phyloP scores from a whole-genome alignment of 2,329 filamentous ascomycete genomes.

The Botryotinia globosa region DNA sequence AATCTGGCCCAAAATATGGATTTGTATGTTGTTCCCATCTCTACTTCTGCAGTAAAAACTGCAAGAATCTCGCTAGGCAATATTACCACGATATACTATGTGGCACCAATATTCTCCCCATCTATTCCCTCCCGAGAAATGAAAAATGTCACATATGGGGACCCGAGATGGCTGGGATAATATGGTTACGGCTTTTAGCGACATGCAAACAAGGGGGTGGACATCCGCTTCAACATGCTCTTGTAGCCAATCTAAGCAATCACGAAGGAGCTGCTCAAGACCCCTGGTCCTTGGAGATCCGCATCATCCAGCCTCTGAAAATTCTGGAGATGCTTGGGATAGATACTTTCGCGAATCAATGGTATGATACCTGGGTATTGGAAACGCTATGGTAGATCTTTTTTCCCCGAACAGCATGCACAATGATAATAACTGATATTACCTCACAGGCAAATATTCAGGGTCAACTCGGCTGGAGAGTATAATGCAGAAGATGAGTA shows the following conservation, averaged over 20 bases:
- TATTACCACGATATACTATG: conserved; percentile 15
- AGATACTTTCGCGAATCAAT: background rate
- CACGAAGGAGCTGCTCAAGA: background rate
- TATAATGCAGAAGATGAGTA: background rate
- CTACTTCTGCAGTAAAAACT: conserved; percentile 13
- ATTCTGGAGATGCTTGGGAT: background rate
- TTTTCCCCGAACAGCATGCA: background rate
- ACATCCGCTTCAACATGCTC: background rate
- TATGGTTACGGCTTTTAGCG: background rate
- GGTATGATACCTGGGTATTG: background rate
- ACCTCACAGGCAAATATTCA: background rate
- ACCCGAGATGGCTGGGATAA: background rate
- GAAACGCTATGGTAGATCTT: background rate
- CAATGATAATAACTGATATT: background rate
- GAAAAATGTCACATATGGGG: background rate
- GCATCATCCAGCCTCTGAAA: background rate
- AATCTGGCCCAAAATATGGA: background rate
- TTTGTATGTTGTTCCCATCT: conserved; percentile 12
- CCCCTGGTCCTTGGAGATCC: background rate
- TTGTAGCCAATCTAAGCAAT: background rate
- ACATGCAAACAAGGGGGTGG: background rate
- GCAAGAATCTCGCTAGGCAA: background rate
- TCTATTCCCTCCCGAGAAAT: background rate
- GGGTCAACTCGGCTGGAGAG: background rate
- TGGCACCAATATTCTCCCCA: conserved; percentile 9